Evolutionary conservation across 768 basidiomycete genomes (phyloP).

Genomic region (Naematelia aurantialba): DNA sequence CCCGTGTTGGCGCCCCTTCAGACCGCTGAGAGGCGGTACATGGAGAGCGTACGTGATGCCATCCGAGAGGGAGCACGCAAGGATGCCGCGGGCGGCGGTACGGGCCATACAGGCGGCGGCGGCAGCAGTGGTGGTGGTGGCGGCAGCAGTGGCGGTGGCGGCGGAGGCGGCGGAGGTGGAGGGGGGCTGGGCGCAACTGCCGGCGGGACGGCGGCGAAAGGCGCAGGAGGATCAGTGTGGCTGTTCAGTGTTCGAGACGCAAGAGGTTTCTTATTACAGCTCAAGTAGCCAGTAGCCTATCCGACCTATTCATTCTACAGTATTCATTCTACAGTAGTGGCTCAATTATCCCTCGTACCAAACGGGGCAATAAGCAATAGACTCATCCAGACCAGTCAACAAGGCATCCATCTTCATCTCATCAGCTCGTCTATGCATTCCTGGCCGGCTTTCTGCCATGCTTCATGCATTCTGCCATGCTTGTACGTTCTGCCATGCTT

Average conservation of each 20-base stretch:
- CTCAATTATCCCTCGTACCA: background rate
- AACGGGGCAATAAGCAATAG: too few species aligned
- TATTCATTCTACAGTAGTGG: background rate
- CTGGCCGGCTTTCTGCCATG: too few species aligned
- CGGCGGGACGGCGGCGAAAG: slow-evolving; percentile 1
- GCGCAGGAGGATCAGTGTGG: slow-evolving; percentile 25
- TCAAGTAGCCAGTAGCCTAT: slow-evolving; percentile 11
- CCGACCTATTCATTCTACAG: too few species aligned
- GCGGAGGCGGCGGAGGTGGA: slow-evolving; percentile 4
- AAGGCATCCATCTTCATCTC: too few species aligned
- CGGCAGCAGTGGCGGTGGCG: background rate
- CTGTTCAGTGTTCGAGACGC: slow-evolving; percentile 38
- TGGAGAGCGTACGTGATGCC: slow-evolving; percentile 28
- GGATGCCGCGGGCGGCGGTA: slow-evolving; percentile 1
- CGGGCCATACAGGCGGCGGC: background rate
- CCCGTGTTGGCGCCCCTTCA: slow-evolving; percentile 13
- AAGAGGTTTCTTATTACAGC: slow-evolving; percentile 40
- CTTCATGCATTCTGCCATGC: too few species aligned
- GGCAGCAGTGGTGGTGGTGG: slow-evolving; percentile 4
- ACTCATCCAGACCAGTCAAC: too few species aligned
- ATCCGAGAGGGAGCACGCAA: slow-evolving; percentile 18
- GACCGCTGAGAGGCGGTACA: slow-evolving; percentile 30
- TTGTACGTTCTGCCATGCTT: too few species aligned
- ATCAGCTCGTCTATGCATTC: too few species aligned
- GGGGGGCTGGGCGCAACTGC: background rate